Evolutionary conservation across 2,329 filamentous ascomycete species (phyloP).

Genomic region (Fusarium coffeatum): DNA sequence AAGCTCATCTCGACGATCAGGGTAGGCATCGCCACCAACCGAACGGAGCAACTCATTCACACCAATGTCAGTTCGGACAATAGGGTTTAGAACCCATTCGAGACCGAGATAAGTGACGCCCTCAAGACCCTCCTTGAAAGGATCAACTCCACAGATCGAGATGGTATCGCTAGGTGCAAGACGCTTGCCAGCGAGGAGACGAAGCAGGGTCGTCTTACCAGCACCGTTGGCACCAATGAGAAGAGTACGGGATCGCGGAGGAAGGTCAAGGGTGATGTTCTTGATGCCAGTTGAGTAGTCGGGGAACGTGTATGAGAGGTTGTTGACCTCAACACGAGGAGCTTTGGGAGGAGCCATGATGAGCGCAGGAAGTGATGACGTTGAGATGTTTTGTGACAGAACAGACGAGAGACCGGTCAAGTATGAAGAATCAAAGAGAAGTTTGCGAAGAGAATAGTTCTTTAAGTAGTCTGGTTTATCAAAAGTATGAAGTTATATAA

Average conservation of each 20-base stretch:
- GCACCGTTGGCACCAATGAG: slow-evolving; percentile 97
- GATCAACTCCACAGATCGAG: slow-evolving; percentile 83
- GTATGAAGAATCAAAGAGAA: not conserved
- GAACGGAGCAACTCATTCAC: slow-evolving; percentile 85
- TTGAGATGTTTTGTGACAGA: not conserved
- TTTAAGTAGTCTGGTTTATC: not conserved
- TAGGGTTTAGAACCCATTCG: slow-evolving; percentile 98
- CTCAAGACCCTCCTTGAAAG: slow-evolving; percentile 89
- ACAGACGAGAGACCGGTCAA: not conserved
- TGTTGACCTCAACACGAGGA: slow-evolving; percentile 76
- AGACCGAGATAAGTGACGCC: slow-evolving; percentile 97
- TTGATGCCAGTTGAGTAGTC: slow-evolving; percentile 84
- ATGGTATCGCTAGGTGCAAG: slow-evolving; percentile 83
- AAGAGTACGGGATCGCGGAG: slow-evolving; percentile 85
- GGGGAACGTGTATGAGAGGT: slow-evolving; percentile 89
- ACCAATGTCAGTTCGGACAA: slow-evolving; percentile 94
- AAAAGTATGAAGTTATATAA: not conserved
- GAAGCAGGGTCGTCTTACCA: slow-evolving; percentile 95
- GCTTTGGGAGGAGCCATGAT: slow-evolving; percentile 49
- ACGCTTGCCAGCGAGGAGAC: slow-evolving; percentile 93
- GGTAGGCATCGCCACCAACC: slow-evolving; percentile 87
- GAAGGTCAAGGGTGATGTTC: slow-evolving; percentile 79
- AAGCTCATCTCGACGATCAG: slow-evolving; percentile 85
- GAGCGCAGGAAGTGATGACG: slow-evolving; percentile 9
- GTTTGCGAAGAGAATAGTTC: not conserved